Percentiles rank a stretch among this genome's conserved stretches.
Evolutionary conservation across 75 land plant genomes (phyloP).

Genomic region (Sequoia sempervirens): DNA sequence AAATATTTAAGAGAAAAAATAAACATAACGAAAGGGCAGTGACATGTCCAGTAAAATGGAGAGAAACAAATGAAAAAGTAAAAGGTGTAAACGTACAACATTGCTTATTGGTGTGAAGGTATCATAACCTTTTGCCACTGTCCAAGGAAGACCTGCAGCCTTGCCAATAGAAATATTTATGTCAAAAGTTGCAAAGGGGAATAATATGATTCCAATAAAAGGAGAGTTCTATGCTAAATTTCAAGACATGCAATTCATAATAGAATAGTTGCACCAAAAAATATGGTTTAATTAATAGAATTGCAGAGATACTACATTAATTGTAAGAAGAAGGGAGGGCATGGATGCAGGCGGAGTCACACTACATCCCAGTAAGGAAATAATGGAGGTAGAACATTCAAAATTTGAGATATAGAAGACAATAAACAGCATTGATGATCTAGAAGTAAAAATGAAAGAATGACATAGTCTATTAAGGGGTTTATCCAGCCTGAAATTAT

Average conservation of each 20-base stretch:
- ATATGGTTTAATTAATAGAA: not conserved
- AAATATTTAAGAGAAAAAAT: not conserved
- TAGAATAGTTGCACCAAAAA: not conserved
- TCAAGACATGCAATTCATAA: not conserved
- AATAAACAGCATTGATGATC: too few species aligned
- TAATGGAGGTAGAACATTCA: too few species aligned
- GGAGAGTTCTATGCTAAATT: too few species aligned
- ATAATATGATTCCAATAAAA: not conserved
- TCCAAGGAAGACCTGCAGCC: slow-evolving; percentile 95
- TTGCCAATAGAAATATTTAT: slow-evolving; percentile 11
- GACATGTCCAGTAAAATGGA: not conserved
- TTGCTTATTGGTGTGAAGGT: slow-evolving; percentile 95
- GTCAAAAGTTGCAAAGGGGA: not conserved
- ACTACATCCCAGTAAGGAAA: not conserved
- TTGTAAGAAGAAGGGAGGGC: not conserved
- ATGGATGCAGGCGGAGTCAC: not conserved
- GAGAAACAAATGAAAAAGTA: slow-evolving; percentile 3
- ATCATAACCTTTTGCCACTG: slow-evolving; percentile 94
- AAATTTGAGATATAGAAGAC: too few species aligned
- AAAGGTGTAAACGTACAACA: slow-evolving; percentile 52
- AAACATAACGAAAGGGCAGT: not conserved
- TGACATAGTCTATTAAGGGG: not conserved
- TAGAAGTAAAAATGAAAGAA: too few species aligned
- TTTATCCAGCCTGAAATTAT: not conserved
- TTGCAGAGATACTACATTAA: not conserved